Evolutionary conservation across 306 rosid species (phyloP).

Genomic region (Medicago lupulina): DNA sequence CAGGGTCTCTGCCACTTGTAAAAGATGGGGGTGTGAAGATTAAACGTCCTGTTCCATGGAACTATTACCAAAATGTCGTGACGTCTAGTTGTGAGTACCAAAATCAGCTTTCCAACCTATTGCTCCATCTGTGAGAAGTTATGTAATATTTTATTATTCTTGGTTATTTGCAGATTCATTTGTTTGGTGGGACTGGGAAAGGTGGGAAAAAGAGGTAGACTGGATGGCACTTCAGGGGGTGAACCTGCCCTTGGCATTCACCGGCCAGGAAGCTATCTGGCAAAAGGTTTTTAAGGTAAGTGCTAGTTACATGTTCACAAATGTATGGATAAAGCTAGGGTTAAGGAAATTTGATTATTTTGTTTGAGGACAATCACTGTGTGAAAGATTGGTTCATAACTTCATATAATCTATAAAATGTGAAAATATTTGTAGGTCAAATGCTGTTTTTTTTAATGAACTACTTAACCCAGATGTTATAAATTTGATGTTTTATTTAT

Average conservation of each 20-base stretch:
- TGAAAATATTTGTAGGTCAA: not conserved
- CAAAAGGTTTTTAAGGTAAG: slow-evolving; percentile 81
- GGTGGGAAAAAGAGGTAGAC: slow-evolving; percentile 97
- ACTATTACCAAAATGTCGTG: slow-evolving; percentile 96
- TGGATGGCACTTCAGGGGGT: slow-evolving; percentile 99
- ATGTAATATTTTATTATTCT: slow-evolving; percentile 34
- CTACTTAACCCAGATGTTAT: not conserved
- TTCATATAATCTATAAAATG: slow-evolving; percentile 23
- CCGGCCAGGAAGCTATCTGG: slow-evolving; percentile 97
- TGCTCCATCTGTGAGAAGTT: slow-evolving; percentile 24
- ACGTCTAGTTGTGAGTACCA: slow-evolving; percentile 88
- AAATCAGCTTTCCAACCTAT: slow-evolving; percentile 24
- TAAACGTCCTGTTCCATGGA: slow-evolving; percentile 88
- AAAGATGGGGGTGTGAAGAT: slow-evolving; percentile 63
- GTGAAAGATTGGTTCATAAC: slow-evolving; percentile 19
- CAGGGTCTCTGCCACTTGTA: slow-evolving; percentile 78
- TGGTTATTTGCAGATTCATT: slow-evolving; percentile 71
- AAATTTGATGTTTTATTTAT: not conserved
- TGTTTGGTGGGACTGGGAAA: slow-evolving; percentile 99
- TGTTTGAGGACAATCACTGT: slow-evolving; percentile 21
- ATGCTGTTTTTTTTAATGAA: slow-evolving; percentile 1
- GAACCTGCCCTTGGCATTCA: slow-evolving; percentile 93
- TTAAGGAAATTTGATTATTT: not conserved
- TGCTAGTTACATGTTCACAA: slow-evolving; percentile 26
- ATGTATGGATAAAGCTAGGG: slow-evolving; percentile 6